Conservation (phyloP, 139 green algal genomes). For the Picochlorum sp. region DNA sequence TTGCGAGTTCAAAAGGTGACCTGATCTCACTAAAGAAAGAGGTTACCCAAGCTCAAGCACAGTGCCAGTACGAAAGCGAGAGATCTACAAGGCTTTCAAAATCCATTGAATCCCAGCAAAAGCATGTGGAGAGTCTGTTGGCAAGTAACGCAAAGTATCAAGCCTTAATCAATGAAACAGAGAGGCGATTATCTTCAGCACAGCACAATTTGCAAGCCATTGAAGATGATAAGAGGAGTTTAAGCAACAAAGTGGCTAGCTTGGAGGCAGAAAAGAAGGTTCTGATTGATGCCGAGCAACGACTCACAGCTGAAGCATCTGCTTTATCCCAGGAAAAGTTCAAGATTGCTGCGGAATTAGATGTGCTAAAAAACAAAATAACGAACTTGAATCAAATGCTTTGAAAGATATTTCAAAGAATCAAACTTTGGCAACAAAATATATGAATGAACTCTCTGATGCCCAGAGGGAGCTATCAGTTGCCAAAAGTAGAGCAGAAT, state of each 20-base stretch:
- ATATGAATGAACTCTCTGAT: slow-evolving; percentile 21
- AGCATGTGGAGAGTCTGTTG: slow-evolving; percentile 26
- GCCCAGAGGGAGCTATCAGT: slow-evolving; percentile 29
- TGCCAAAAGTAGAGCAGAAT: slow-evolving; percentile 17
- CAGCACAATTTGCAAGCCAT: slow-evolving; percentile 25
- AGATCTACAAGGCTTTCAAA: slow-evolving; percentile 15
- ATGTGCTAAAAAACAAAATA: slow-evolving; percentile 16
- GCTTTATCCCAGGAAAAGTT: slow-evolving; percentile 30
- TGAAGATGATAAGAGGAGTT: slow-evolving; percentile 9
- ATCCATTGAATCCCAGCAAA: slow-evolving; percentile 14
- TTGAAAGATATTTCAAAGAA: slow-evolving; percentile 16
- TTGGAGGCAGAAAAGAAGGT: slow-evolving; percentile 39
- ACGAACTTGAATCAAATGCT: slow-evolving; percentile 14
- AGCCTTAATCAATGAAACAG: slow-evolving; percentile 28
- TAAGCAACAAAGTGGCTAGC: slow-evolving; percentile 14
- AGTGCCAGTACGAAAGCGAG: slow-evolving; percentile 36
- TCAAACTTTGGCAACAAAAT: slow-evolving; percentile 22
- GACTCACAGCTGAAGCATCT: slow-evolving; percentile 13
- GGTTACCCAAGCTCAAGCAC: slow-evolving; percentile 15
- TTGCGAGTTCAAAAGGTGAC: slow-evolving; percentile 17
- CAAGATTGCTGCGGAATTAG: slow-evolving; percentile 34
- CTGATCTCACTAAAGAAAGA: slow-evolving; percentile 15
- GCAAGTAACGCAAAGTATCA: slow-evolving; percentile 30
- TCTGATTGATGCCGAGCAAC: slow-evolving; percentile 27
- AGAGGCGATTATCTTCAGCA: slow-evolving; percentile 24